Base-by-base conservation (phyloP, 2,329 filamentous ascomycete species). In the Coccinonectria pachysandricola region DNA sequence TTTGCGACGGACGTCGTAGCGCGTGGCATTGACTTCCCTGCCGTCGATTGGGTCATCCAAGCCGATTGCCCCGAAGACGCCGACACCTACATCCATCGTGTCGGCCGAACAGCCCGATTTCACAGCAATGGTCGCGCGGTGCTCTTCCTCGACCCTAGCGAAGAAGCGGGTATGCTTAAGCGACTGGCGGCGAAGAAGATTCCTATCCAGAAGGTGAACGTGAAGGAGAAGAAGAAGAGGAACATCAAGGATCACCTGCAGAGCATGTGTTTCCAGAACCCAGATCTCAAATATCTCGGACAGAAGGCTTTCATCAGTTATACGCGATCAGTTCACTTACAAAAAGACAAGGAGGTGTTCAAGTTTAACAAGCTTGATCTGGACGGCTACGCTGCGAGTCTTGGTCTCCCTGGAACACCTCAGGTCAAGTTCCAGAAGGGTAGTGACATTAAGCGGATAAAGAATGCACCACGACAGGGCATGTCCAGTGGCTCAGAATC, bases 31-130 rank as follows among this genome's bases (percentile, higher is more conserved):
- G 91, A 98, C 53, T 96, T 98, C 49, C 91, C 91, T 0, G 79
- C 86, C 3, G 91, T 98, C 0, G 91, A 98, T 53, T 98, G 91
- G 81, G 91, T 98, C 5, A 85, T 98, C n/a, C 91, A 98, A 51
- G 70, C 84, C n/a, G 91, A 98, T 53, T 93, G 84, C 40, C 91
- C 91, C 0, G 91, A 98, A 54, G 88, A 98, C 52, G 81, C 83
- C 4, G 91, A 96, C 47, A 98, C 91, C 0, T 98, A 98, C 48
- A 96, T 98, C 42, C 91, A 98, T 57, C 76, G 91, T 32, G 88
- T 95, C 4, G 91, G 91, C 2, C 75, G 91, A 15, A 96, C 91
- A 11, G 91, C 91, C n/a, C 74, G 88, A 12, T 96, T 92, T 53
- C 79, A 95, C 46, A 79, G 81, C 37, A 75, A 84, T 27, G 91